Percentiles rank a stretch among this genome's conserved stretches.
Conservation (phyloP, 129 eudicot genomes). For the Ambrosia trifida region DNA sequence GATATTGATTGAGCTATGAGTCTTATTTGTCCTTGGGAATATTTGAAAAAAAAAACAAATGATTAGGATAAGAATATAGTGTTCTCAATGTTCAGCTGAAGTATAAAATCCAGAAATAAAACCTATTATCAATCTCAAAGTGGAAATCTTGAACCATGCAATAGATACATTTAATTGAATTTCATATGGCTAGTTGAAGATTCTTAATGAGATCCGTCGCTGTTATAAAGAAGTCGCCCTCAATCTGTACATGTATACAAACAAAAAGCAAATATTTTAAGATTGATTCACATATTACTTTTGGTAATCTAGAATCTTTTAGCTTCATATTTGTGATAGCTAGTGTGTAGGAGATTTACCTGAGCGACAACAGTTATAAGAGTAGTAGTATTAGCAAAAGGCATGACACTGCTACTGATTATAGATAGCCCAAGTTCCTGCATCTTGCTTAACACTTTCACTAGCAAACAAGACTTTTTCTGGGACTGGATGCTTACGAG, state of each 20-base stretch:
- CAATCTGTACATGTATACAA: conserved; percentile 14
- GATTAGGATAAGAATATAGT: conserved; percentile 1
- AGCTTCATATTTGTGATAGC: no score
- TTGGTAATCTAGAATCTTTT: not conserved
- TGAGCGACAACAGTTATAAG: conserved; percentile 46
- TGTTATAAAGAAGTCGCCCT: conserved; percentile 27
- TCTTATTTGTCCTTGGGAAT: not conserved
- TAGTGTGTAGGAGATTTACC: conserved; percentile 30
- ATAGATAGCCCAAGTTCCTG: conserved; percentile 43
- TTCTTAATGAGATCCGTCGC: conserved; percentile 24
- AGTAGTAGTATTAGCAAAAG: conserved; percentile 37
- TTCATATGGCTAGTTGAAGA: conserved; percentile 24
- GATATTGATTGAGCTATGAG: not conserved
- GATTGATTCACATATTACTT: not conserved
- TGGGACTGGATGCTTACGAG: conserved; percentile 40
- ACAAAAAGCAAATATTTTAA: not conserved
- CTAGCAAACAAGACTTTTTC: conserved; percentile 26
- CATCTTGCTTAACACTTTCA: conserved; percentile 34
- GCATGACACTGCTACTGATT: conserved; percentile 34
- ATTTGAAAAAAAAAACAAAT: not conserved
- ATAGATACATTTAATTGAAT: not conserved
- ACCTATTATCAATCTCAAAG: not conserved
- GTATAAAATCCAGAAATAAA: not conserved
- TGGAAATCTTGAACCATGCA: not conserved
- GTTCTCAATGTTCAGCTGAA: not conserved